Evolutionary conservation across 2,329 filamentous ascomycete species (phyloP), one percentile per base, ranked within the genome.

Genomic region (Phaeosphaeria sp.): DNA sequence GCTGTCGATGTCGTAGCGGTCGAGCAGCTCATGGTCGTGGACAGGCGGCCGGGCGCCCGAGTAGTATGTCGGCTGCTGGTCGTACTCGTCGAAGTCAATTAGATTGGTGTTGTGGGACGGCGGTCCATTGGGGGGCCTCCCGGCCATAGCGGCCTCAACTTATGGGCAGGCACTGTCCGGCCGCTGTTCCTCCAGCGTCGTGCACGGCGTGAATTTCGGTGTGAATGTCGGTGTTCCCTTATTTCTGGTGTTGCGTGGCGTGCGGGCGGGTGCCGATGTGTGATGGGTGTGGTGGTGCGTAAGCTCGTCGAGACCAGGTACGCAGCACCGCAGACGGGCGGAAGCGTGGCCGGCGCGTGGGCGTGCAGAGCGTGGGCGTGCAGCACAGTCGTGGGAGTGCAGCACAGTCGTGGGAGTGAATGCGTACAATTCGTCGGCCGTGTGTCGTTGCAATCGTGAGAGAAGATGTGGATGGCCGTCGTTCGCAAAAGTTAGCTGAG

Each of bases 21-120:
- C 86, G 73, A 94, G 81, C 48, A 96, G 83, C 65, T 93, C 88
- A 66, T 96, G 90, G 76, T 97, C 93, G 76, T 89, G 89, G 60
- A 91, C 82, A n/a, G 90, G 87, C 49, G 93, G 89, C 56, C 88
- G 87, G 76, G 93, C 90, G 62, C 92, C 92, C 65, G 84, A 85
- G 75, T 85, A 87, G 79, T 97, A 96, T 57, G 84, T 76, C 52
- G 90, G 88, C 66, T 89, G 86, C 56, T 89, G 84, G 57, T 90
- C 87, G 56, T 89, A 84, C 57, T 90, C 87, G 69, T 91, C 88
- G 64, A 92, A 83, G 76, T 93, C 91, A 74, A 93, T 87, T 56
- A 93, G 83, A 60, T 92, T 84, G 68, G 81, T 77, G 69, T 73
- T 77, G 61, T 75, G 73, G 73, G 79, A 77, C 74, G 80, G 78